Conservation (phyloP, 345 rosid genomes). For the Eucalyptus tenuipes region DNA sequence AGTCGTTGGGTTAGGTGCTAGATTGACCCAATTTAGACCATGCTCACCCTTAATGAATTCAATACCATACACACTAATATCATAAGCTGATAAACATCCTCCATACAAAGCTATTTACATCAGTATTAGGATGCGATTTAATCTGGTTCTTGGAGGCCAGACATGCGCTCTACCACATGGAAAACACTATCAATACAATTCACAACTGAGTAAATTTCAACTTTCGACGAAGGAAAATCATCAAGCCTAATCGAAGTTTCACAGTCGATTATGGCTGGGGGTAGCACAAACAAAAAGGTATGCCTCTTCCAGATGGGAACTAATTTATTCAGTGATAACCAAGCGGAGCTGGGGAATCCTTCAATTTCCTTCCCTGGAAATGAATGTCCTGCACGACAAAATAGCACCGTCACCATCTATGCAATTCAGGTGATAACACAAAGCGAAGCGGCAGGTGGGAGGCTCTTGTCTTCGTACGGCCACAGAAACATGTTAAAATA, state of each 20-base stretch:
- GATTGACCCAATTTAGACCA: no score
- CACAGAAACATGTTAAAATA: background rate
- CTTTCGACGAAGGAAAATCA: background rate
- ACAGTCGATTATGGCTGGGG: background rate
- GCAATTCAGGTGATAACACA: background rate
- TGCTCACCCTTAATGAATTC: no score
- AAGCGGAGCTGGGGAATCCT: slow-evolving; percentile 61
- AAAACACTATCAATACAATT: background rate
- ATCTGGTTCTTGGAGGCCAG: background rate
- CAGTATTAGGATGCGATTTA: background rate
- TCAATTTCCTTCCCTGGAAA: slow-evolving; percentile 53
- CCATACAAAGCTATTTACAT: background rate
- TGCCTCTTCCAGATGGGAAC: background rate
- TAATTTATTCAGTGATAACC: slow-evolving; percentile 34
- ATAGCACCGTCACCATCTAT: background rate
- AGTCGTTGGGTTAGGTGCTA: no score
- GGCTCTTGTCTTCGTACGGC: background rate
- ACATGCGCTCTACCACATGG: background rate
- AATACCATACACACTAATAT: background rate
- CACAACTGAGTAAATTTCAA: background rate
- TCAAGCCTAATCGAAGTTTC: background rate
- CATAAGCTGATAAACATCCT: background rate
- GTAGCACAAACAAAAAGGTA: background rate
- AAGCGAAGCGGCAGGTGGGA: background rate
- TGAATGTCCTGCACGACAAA: slow-evolving; percentile 48